Base-by-base conservation (phyloP, 176 grass and related monocot genomes). In the Triticum monococcum region DNA sequence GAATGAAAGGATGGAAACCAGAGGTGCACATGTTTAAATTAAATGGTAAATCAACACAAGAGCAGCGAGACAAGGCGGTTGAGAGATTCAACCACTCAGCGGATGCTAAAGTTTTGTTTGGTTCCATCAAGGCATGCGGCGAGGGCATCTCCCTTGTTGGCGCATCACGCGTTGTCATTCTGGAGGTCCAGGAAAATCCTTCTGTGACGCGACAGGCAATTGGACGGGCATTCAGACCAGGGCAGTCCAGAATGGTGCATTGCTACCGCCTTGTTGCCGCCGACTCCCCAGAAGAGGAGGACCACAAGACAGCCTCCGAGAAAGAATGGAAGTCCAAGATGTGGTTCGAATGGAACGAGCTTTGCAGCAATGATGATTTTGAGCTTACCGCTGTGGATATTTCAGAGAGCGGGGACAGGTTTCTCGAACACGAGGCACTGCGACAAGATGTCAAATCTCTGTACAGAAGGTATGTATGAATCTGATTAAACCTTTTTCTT, bases 111-210 rank as follows among this genome's bases (percentile, higher is more conserved):
- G 85, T 97, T 68, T 87, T 97, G 63, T 94, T 97, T 6, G 95
- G 92, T n/a, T 94, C 95, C 28, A 92, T 97, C 81, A 92, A 94
- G 81, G 95, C 95, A 5, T 97, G 95, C 2, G 92, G 95, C 18
- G 95, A 97, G 75, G 95, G 95, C 28, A 97, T 97, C 66, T 97
- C 92, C 36, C 88, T 97, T 25, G 82, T 91, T 35, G 95, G 95
- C 4, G 90, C 92, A 60, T 97, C 95, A 2, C 89, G 92, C 9
- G 24, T 94, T 25, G 87, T 97, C 50, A 92, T 97, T 63, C 83
- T 97, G 82, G 95, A 97, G 89, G 86, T 91, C 43, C 95, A 97
- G 83, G 88, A 92, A 73, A 97, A 97, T 23, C 92, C 95, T 80
- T 89, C 95, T 18, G 95, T 97, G 37, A 94, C 80, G 36, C 87